These are phyloP conservation scores for Phytophthora europaea DNA, from an alignment of 352 stramenopile species.

Conservation along the genomic window DNA sequence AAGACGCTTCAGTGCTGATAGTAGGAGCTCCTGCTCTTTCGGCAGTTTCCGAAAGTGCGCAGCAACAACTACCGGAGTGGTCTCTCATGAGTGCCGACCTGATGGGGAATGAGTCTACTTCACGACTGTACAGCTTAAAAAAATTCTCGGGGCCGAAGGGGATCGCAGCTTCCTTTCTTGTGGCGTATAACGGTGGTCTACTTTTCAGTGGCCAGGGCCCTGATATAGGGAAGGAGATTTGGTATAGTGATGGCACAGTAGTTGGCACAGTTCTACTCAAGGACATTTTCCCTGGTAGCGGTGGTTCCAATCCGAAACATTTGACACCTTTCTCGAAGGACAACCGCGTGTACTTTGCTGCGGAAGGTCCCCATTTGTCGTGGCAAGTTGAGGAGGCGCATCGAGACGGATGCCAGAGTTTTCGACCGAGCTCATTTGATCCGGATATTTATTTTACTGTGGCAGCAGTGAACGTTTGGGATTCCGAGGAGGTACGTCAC, in stretches of 20 bases:
- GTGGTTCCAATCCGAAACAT: constrained; percentile 40
- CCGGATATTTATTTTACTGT: constrained; percentile 76
- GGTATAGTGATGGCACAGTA: constrained; percentile 77
- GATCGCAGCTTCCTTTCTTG: constrained; percentile 35
- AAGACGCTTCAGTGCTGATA: constrained; percentile 50
- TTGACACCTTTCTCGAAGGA: constrained; percentile 68
- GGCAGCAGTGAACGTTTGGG: constrained; percentile 69
- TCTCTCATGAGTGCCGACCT: constrained; percentile 43
- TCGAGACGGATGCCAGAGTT: constrained; percentile 77
- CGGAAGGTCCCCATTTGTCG: constrained; percentile 70
- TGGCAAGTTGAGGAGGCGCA: constrained; percentile 57
- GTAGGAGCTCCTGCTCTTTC: constrained; percentile 41
- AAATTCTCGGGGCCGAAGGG: constrained; percentile 18
- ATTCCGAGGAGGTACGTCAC: constrained; percentile 51
- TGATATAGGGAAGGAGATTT: constrained; percentile 71
- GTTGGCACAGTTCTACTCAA: constrained; percentile 71
- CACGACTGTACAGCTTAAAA: constrained; percentile 30
- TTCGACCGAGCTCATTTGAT: constrained; percentile 72
- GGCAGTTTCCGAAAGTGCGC: neutral
- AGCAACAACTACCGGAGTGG: constrained; percentile 13
- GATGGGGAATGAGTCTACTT: constrained; percentile 31
- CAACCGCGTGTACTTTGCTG: constrained; percentile 84
- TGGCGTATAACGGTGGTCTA: constrained; percentile 14
- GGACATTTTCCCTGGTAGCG: constrained; percentile 63
- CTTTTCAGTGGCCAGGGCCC: constrained; percentile 47